These are phyloP conservation scores for Simplicillium sp. DNA, from an alignment of 2,329 filamentous ascomycete genomes.

Conservation along the genomic window DNA sequence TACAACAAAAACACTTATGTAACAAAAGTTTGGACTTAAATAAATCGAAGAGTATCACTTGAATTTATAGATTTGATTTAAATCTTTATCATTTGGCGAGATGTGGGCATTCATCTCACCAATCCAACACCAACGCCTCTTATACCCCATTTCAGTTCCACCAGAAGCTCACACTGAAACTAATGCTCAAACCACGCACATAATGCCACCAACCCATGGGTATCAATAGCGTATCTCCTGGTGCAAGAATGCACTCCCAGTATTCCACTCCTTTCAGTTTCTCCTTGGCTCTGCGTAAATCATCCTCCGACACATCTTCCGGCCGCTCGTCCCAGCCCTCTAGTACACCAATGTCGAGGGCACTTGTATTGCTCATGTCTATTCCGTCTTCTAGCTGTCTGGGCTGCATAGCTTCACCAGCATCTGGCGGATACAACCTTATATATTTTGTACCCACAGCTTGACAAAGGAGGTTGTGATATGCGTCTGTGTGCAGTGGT, in stretches of 20 bases:
- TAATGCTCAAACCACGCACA: constrained; percentile 72
- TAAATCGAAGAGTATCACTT: no score
- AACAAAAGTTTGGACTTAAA: no score
- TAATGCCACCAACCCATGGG: constrained; percentile 99
- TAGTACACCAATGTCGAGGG: constrained; percentile 63
- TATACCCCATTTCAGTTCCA: constrained; percentile 66
- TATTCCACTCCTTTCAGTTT: constrained; percentile 53
- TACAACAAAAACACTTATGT: no score
- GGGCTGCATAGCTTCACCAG: constrained; percentile 50
- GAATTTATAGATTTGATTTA: no score
- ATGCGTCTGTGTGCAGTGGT: constrained; percentile 86
- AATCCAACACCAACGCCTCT: no score
- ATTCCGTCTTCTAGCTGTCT: constrained; percentile 58
- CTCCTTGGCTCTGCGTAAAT: constrained; percentile 26
- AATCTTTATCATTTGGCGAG: no score
- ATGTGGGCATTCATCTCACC: no score
- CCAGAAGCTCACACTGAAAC: constrained; percentile 97
- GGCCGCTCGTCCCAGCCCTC: constrained; percentile 46
- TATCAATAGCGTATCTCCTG: constrained; percentile 81
- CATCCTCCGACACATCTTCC: constrained; percentile 16
- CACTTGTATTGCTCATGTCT: constrained; percentile 87
- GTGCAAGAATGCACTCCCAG: constrained; percentile 67
- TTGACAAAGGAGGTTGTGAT: constrained; percentile 86
- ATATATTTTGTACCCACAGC: constrained; percentile 88
- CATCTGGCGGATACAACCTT: constrained; percentile 68